Conservation (phyloP, 805 yeast species). For the Candida sphagnicola region DNA sequence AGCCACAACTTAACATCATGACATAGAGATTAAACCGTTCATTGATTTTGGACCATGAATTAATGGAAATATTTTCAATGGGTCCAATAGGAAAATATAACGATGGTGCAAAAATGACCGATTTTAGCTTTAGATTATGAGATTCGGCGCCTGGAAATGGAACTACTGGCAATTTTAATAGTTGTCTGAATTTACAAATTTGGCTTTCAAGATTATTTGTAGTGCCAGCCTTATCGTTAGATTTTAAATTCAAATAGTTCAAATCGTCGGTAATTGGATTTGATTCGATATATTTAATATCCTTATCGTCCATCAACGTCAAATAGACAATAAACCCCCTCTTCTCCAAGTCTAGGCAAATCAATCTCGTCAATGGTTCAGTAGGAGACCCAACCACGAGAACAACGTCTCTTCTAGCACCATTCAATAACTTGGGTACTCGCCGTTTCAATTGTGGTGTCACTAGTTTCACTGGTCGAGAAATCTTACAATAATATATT, state of each 20-base stretch:
- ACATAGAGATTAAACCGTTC: conserved; percentile 47
- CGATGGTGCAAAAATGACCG: conserved; percentile 68
- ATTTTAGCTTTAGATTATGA: conserved; percentile 55
- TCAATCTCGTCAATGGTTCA: conserved; percentile 64
- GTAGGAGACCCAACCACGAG: conserved; percentile 72
- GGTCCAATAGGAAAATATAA: conserved; percentile 67
- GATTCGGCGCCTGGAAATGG: conserved; percentile 59
- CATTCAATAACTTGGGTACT: conserved; percentile 61
- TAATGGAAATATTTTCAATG: conserved; percentile 48
- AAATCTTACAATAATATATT: background rate
- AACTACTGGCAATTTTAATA: conserved; percentile 50
- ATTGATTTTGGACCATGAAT: conserved; percentile 50
- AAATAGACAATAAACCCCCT: conserved; percentile 81
- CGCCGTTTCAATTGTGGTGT: conserved; percentile 34
- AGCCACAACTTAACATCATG: conserved; percentile 51
- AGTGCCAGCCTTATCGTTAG: background rate
- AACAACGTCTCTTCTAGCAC: conserved; percentile 73
- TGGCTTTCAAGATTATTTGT: conserved; percentile 40
- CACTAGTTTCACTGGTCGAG: background rate
- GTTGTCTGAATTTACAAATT: conserved; percentile 43
- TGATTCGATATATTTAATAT: conserved; percentile 44
- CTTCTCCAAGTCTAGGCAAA: conserved; percentile 70
- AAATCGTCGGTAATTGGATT: conserved; percentile 66
- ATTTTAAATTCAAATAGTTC: conserved; percentile 52
- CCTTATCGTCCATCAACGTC: conserved; percentile 63